A percentile compares a stretch with the other conserved stretches of the same genome.
Evolutionary conservation across 2,329 filamentous ascomycete genomes (phyloP).

Genomic region (Bipolaris oryzae): DNA sequence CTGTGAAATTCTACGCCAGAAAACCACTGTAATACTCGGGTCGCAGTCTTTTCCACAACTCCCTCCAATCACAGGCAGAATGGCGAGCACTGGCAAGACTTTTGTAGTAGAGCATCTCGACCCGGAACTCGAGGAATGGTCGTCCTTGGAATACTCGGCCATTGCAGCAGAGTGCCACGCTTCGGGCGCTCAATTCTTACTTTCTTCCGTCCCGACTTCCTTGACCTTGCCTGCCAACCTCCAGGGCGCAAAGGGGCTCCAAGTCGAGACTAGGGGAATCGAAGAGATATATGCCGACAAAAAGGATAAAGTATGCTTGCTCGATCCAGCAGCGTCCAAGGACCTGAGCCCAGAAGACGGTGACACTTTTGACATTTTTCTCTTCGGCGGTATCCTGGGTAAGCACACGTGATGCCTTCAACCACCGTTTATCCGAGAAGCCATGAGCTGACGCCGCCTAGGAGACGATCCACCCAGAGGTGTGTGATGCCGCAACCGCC

Average conservation of each 20-base stretch:
- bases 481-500: constrained; percentile 52
- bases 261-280: constrained; percentile 76
- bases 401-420: constrained; percentile 35
- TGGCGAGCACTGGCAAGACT: constrained; percentile 61
- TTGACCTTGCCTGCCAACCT: constrained; percentile 68
- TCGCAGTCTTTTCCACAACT: constrained; percentile 22
- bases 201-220: constrained; percentile 76
- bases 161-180: constrained; percentile 82
- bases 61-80: constrained; percentile 23
- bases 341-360: constrained; percentile 86
- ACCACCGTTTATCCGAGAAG: not conserved
- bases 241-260: constrained; percentile 65
- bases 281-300: constrained; percentile 77
- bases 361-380: constrained; percentile 82
- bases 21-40: constrained; percentile 3
- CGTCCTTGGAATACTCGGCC: constrained; percentile 85
- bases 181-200: constrained; percentile 71
- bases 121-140: constrained; percentile 92
- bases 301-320: constrained; percentile 80
- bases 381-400: constrained; percentile 97
- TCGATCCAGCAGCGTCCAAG: constrained; percentile 82
- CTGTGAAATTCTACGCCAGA: constrained; percentile 9
- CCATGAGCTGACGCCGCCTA: constrained; percentile 50
- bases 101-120: constrained; percentile 98
- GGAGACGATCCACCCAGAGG: constrained; percentile 93